Conservation (phyloP, 495 filamentous ascomycete species). For the Bombardia bombarda region DNA sequence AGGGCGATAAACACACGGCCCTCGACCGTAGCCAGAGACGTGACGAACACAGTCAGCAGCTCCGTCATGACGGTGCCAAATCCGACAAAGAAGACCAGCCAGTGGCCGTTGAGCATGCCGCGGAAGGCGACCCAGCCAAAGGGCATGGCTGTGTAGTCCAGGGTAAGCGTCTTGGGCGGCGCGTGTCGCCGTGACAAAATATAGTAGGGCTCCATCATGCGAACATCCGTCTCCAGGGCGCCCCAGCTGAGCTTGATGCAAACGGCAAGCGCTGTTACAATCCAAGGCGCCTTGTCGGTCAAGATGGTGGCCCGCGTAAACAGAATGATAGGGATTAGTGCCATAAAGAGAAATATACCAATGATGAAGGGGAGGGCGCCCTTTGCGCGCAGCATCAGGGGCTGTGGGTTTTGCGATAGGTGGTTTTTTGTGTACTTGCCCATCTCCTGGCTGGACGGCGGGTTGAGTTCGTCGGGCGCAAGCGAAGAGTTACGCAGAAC, state of each 20-base stretch:
- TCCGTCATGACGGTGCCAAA: conserved; percentile 57
- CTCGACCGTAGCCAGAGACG: conserved; percentile 51
- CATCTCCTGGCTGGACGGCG: conserved; percentile 19
- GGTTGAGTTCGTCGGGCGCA: conserved; percentile 35
- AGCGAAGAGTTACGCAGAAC: conserved; percentile 61
- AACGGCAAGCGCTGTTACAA: conserved; percentile 54
- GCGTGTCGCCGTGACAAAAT: conserved; percentile 57
- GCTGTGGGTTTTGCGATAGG: conserved; percentile 53
- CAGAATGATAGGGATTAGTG: conserved; percentile 47
- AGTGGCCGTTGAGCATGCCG: conserved; percentile 54
- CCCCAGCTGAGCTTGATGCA: conserved; percentile 59
- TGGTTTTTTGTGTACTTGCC: conserved; percentile 31
- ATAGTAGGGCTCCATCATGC: conserved; percentile 71
- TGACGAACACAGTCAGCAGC: conserved; percentile 58
- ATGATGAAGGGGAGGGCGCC: conserved; percentile 50
- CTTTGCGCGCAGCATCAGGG: conserved; percentile 54
- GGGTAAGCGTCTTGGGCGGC: conserved; percentile 51
- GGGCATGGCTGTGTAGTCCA: conserved; percentile 65
- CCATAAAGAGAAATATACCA: conserved; percentile 39
- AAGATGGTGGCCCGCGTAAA: conserved; percentile 47
- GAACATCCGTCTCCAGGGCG: conserved; percentile 60
- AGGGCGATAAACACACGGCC: conserved; percentile 44
- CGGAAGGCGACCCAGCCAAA: conserved; percentile 56
- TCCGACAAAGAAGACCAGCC: conserved; percentile 53
- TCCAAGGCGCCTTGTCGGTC: conserved; percentile 54